Conservation (phyloP, 1,284 basidiomycete species). For the Flammula alnicola region DNA sequence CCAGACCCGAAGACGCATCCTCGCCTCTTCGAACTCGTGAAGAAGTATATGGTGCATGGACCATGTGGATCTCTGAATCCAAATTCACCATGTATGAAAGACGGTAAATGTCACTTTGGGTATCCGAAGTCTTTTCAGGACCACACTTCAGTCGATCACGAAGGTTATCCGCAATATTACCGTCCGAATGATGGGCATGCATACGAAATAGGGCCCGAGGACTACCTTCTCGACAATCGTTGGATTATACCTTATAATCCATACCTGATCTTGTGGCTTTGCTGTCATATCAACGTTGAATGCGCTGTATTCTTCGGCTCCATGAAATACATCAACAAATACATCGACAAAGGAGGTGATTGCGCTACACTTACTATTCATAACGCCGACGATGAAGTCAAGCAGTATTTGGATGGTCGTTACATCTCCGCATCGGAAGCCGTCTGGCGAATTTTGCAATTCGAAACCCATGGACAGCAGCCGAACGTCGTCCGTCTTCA, state of each 20-base stretch:
- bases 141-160: constrained; percentile 24
- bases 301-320: constrained; percentile 32
- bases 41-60: constrained; percentile 48
- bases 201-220: not conserved
- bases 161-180: constrained; percentile 38
- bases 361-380: constrained; percentile 34
- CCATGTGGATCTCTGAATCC: constrained; percentile 41
- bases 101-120: constrained; percentile 32
- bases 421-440: constrained; percentile 42
- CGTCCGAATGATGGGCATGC: constrained; percentile 32
- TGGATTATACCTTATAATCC: constrained; percentile 43
- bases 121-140: constrained; percentile 14
- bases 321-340: constrained; percentile 49
- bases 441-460: constrained; percentile 37
- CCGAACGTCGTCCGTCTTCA: constrained; percentile 41
- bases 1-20: constrained; percentile 45
- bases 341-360: constrained; percentile 49
- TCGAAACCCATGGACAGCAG: constrained; percentile 30
- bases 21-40: constrained; percentile 36
- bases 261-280: constrained; percentile 32
- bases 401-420: constrained; percentile 37
- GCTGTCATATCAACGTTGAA: constrained; percentile 53
- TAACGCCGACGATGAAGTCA: constrained; percentile 33
- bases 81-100: constrained; percentile 29
- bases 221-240: constrained; percentile 26